phyloP scores from a whole-genome alignment of 768 basidiomycete species.

The Trametes maxima region DNA sequence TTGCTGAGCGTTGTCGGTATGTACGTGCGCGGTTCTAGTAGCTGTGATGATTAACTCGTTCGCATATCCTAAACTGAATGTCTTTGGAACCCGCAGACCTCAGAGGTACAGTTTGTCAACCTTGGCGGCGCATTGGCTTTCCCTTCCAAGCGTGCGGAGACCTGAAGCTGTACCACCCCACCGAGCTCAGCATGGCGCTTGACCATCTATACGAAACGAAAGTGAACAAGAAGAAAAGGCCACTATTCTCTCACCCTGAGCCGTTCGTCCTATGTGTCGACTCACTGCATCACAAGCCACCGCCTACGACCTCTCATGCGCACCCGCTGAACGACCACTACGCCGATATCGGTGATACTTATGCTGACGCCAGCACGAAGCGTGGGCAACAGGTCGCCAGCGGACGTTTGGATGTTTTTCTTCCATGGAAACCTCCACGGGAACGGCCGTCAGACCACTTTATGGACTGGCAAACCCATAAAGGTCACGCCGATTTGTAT shows the following conservation, averaged over 20 bases:
- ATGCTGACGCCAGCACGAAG: not conserved
- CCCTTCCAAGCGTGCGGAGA: slow-evolving; percentile 19
- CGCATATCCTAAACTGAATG: no score
- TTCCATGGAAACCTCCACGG: not conserved
- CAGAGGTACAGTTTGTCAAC: slow-evolving; percentile 31
- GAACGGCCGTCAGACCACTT: not conserved
- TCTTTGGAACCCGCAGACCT: slow-evolving; percentile 28
- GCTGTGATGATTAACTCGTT: no score
- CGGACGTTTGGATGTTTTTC: slow-evolving; percentile 18
- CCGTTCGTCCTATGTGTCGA: slow-evolving; percentile 38
- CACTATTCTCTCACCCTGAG: slow-evolving; percentile 39
- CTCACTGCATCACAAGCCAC: slow-evolving; percentile 27
- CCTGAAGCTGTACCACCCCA: slow-evolving; percentile 25
- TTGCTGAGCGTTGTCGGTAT: slow-evolving; percentile 64
- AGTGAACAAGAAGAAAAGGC: not conserved
- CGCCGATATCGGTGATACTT: not conserved
- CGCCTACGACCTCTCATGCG: not conserved
- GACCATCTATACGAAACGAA: not conserved
- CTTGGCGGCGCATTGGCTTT: not conserved
- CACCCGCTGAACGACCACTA: not conserved
- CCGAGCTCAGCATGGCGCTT: slow-evolving; percentile 17
- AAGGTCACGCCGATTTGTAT: no score
- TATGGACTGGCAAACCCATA: no score
- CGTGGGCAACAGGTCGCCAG: not conserved
- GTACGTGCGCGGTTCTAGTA: slow-evolving; percentile 27